phyloP scores from a whole-genome alignment of 768 basidiomycete species.

The Coprinellus aureogranulatus region DNA sequence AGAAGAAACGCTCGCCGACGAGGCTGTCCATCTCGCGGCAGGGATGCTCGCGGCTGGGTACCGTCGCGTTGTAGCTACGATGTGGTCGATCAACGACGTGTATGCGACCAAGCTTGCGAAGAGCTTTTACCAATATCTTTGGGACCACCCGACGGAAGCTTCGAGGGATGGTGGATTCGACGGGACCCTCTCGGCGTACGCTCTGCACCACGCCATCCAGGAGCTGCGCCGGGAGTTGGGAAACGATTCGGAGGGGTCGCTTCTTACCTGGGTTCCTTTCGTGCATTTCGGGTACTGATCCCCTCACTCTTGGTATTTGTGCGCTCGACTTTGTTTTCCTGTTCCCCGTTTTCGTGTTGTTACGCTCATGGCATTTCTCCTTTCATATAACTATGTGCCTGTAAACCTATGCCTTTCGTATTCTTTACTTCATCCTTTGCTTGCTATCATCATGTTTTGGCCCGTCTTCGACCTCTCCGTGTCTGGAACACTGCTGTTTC shows the following conservation, averaged over 20 bases:
- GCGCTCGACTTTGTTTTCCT: no score
- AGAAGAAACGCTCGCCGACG: constrained; percentile 17
- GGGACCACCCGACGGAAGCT: background rate
- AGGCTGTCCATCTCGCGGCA: constrained; percentile 35
- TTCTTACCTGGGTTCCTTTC: background rate
- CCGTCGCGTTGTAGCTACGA: constrained; percentile 34
- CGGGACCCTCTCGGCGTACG: background rate
- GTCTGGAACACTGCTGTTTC: no score
- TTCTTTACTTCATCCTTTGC: no score
- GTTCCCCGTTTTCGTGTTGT: no score
- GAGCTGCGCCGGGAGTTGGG: background rate
- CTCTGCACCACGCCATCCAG: constrained; percentile 5
- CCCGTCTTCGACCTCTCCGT: no score
- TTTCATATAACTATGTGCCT: no score
- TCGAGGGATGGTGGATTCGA: background rate
- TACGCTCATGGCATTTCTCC: no score
- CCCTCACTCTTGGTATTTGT: no score
- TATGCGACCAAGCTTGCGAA: constrained; percentile 12
- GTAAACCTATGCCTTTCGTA: no score
- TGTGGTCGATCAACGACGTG: constrained; percentile 33
- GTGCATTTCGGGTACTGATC: constrained; percentile 4
- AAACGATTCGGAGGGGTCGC: background rate
- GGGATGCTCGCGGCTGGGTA: constrained; percentile 34
- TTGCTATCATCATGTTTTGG: no score
- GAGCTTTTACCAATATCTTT: constrained; percentile 7